Evolutionary conservation across 73 alveolate species (phyloP).

Genomic region (Tetrahymena thermophila): DNA sequence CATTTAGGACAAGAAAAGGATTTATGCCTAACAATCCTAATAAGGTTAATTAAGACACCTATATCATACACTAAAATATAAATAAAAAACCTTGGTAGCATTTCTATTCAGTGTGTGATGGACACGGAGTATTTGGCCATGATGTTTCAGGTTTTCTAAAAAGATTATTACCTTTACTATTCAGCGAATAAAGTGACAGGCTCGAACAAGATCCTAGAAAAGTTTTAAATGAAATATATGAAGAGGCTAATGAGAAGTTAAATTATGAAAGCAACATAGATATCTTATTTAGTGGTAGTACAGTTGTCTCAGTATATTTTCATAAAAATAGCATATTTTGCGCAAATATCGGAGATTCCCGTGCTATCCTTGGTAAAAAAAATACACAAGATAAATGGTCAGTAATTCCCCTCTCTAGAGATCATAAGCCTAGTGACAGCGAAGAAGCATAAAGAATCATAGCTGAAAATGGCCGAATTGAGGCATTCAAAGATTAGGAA

Average conservation of each 20-base stretch:
- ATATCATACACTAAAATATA: neutral
- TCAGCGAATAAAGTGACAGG: neutral
- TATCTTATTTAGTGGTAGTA: slow-evolving; percentile 46
- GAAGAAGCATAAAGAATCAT: slow-evolving; percentile 56
- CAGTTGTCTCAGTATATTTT: slow-evolving; percentile 47
- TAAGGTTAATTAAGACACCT: neutral
- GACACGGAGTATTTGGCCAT: slow-evolving; percentile 83
- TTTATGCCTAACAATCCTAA: neutral
- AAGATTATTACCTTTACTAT: slow-evolving; percentile 30
- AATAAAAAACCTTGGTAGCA: neutral
- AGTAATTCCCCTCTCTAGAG: slow-evolving; percentile 32
- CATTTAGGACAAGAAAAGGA: neutral
- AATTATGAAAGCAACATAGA: slow-evolving; percentile 25
- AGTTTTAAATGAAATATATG: slow-evolving; percentile 6
- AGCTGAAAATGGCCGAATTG: slow-evolving; percentile 54
- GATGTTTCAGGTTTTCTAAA: slow-evolving; percentile 56
- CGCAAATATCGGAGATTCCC: slow-evolving; percentile 57
- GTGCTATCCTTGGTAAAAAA: slow-evolving; percentile 43
- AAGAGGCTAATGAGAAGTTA: neutral
- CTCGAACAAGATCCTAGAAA: neutral
- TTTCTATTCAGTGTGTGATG: slow-evolving; percentile 53
- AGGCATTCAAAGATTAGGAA: slow-evolving; percentile 49
- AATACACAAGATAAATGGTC: neutral
- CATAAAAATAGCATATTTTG: slow-evolving; percentile 27
- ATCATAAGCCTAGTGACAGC: slow-evolving; percentile 57